Conservation (phyloP, 2,329 filamentous ascomycete genomes). For the Colletotrichum salicis region DNA sequence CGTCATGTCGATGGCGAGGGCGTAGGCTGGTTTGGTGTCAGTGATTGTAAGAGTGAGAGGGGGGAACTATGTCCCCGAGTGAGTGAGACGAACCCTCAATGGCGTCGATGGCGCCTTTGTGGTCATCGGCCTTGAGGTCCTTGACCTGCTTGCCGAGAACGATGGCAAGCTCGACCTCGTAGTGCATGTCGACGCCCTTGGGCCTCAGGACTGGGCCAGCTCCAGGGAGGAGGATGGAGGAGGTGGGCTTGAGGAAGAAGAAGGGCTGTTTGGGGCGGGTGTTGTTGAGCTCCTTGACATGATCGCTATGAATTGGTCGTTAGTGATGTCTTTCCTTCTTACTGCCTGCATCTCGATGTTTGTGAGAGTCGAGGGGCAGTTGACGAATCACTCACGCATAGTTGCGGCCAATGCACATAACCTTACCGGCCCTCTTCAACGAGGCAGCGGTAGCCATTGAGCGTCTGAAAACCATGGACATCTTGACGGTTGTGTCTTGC, state of each 20-base stretch:
- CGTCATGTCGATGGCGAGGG: constrained; percentile 96
- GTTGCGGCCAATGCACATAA: constrained; percentile 94
- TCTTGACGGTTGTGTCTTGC: constrained; percentile 3
- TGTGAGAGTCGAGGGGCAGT: constrained; percentile 28
- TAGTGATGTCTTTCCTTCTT: constrained; percentile 8
- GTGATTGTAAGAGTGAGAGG: not conserved
- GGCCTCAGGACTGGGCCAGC: constrained; percentile 85
- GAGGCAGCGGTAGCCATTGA: constrained; percentile 55
- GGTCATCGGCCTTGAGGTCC: constrained; percentile 80
- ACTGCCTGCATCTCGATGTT: constrained; percentile 41
- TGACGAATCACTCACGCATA: constrained; percentile 76
- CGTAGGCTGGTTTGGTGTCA: constrained; percentile 70
- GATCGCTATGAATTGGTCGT: constrained; percentile 70
- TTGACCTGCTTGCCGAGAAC: constrained; percentile 84
- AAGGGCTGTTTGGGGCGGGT: constrained; percentile 92
- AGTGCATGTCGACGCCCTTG: constrained; percentile 86
- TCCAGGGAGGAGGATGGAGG: constrained; percentile 82
- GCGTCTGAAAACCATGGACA: constrained; percentile 49
- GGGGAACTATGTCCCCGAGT: not conserved
- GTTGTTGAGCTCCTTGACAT: constrained; percentile 92
- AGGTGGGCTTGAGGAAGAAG: constrained; percentile 97
- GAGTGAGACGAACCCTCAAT: constrained; percentile 73
- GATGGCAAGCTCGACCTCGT: constrained; percentile 93
- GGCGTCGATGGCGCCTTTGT: constrained; percentile 79
- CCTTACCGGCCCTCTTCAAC: constrained; percentile 71